Conservation (phyloP, 352 stramenopile species). For the Globisporangium nodosum region DNA sequence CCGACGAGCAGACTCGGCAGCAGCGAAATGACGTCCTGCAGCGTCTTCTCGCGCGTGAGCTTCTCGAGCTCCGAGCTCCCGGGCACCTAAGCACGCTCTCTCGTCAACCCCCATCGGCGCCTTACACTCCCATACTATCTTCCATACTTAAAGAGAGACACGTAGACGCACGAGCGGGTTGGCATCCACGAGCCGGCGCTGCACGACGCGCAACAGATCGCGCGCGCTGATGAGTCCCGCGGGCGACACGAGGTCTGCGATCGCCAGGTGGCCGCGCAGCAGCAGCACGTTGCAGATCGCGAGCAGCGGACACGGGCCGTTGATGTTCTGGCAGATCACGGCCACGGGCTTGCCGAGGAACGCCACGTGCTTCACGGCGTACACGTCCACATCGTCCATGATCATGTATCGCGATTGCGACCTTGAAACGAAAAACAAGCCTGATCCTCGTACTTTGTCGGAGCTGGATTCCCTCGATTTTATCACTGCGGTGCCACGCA, state of each 20-base stretch:
- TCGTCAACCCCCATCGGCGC: not conserved
- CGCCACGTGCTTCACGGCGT: conserved; percentile 69
- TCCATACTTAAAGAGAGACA: not conserved
- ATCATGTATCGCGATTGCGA: too few species aligned
- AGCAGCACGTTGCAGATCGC: conserved; percentile 95
- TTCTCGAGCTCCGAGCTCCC: conserved; percentile 45
- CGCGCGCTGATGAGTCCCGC: conserved; percentile 82
- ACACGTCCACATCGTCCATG: conserved; percentile 25
- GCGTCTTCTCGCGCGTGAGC: conserved; percentile 77
- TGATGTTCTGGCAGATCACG: conserved; percentile 97
- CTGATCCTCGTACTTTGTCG: too few species aligned
- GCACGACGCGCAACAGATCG: conserved; percentile 90
- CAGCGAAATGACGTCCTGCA: conserved; percentile 88
- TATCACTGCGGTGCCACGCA: too few species aligned
- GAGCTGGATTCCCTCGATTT: too few species aligned
- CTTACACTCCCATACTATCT: too few species aligned
- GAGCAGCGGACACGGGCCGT: conserved; percentile 96
- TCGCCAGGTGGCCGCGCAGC: conserved; percentile 82
- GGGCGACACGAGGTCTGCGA: conserved; percentile 56
- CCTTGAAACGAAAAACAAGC: too few species aligned
- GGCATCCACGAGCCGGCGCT: conserved; percentile 75
- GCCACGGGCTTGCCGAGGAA: conserved; percentile 77
- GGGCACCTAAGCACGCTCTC: conserved; percentile 20
- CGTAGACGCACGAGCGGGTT: conserved; percentile 54
- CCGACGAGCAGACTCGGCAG: conserved; percentile 94